Conservation (phyloP, 306 rosid species). For the Cajanus cajan region DNA sequence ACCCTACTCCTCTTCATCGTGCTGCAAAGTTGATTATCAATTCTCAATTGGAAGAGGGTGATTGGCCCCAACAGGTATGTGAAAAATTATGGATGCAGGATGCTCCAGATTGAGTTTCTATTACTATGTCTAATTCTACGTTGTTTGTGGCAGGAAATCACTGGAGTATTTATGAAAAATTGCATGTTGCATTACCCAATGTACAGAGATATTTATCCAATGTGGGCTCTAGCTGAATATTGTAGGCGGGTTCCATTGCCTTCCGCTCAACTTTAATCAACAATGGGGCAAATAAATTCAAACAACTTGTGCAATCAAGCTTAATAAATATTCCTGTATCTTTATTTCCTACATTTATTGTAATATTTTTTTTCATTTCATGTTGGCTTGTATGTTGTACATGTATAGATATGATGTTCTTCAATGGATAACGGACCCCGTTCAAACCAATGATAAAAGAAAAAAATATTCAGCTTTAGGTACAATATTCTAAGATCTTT, state of each 20-base stretch:
- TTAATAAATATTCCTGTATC: background rate
- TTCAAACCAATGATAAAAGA: background rate
- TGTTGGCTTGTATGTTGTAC: background rate
- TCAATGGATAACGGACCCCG: background rate
- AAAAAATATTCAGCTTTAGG: no score
- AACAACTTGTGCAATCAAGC: background rate
- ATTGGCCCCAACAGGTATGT: constrained; percentile 79
- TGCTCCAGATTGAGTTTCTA: background rate
- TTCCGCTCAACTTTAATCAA: constrained; percentile 19
- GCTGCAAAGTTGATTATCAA: constrained; percentile 60
- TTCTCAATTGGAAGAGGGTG: constrained; percentile 61
- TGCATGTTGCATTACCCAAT: constrained; percentile 72
- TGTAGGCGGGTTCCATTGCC: constrained; percentile 58
- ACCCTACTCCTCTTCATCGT: constrained; percentile 56
- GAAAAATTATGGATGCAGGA: no score
- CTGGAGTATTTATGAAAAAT: constrained; percentile 62
- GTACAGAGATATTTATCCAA: constrained; percentile 66
- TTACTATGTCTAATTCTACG: constrained; percentile 1
- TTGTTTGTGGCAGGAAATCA: constrained; percentile 43
- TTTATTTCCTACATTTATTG: background rate
- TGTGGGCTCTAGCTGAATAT: constrained; percentile 80
- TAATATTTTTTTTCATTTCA: background rate
- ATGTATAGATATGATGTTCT: constrained; percentile 14
- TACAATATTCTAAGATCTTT: no score
- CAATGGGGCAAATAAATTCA: background rate